A percentile compares a stretch with the other conserved stretches of the same genome.
Conservation (phyloP, 345 rosid species). For the Brassica cretica region DNA sequence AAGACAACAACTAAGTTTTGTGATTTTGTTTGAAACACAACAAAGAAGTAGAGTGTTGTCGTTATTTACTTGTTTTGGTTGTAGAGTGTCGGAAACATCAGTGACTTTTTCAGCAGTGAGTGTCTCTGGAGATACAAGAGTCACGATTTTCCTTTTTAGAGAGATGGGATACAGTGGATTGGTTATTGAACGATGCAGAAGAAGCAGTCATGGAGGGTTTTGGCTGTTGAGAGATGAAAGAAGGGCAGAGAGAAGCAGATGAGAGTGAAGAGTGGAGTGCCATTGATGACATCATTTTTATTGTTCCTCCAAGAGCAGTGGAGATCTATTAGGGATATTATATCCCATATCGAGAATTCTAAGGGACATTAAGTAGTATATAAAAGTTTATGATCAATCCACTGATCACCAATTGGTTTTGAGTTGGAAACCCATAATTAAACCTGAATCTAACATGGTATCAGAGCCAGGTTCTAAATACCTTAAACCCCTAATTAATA, state of each 20-base stretch:
- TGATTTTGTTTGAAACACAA: conserved; percentile 9
- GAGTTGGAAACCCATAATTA: too few species aligned
- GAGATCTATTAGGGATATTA: background rate
- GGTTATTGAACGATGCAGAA: conserved; percentile 20
- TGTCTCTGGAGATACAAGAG: conserved; percentile 52
- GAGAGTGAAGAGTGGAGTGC: conserved; percentile 39
- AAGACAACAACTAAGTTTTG: background rate
- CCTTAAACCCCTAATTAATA: too few species aligned
- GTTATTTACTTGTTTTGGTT: conserved; percentile 37
- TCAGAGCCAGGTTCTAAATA: too few species aligned
- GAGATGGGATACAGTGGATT: conserved; percentile 42
- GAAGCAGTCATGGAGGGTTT: conserved; percentile 21
- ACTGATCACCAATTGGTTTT: too few species aligned
- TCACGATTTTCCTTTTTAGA: conserved; percentile 30
- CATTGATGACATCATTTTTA: conserved; percentile 45
- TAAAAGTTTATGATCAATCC: too few species aligned
- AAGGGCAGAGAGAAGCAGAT: conserved; percentile 14
- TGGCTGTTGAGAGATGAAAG: conserved; percentile 22
- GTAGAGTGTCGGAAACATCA: conserved; percentile 27
- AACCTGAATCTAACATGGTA: too few species aligned
- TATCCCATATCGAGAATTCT: too few species aligned
- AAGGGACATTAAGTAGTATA: too few species aligned
- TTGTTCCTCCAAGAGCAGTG: conserved; percentile 18
- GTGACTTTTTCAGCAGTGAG: conserved; percentile 27
- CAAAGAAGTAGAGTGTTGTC: conserved; percentile 2